Evolutionary conservation across 1,284 basidiomycete genomes (phyloP), one percentile per base, ranked within the genome.

Genomic region (Chondrostereum purpureum): DNA sequence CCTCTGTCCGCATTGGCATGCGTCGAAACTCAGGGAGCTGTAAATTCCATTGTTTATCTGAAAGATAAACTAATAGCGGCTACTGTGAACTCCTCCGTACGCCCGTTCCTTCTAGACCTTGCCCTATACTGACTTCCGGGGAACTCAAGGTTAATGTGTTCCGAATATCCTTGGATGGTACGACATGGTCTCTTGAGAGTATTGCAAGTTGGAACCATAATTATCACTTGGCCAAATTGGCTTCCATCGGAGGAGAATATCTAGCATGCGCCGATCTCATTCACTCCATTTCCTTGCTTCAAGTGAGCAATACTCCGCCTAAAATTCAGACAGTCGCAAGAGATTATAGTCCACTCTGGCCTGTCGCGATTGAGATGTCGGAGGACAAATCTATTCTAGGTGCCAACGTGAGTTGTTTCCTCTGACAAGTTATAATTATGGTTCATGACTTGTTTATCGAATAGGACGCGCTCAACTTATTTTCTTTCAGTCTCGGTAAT

Each of bases 271-370:
- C 89, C 16, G 93, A 97, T 58, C 83, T 84, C 1, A 79, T 95
- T 45, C 79, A 82, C 56, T 93, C 91, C 1, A 72, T 96, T 8
- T 84, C 89, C 4, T 59, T 90, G 3, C 66, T 95, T 13, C 73
- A 76, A 39, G 60, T 85, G 20, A 55, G 61, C 1, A 70, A 63
- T 4, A 24, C 18, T 3, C 56, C 46, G 1, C 60, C 65, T 3
- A 68, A 70, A 50, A 62, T 95, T 2, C 60, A 72, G 45, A 77
- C 76, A 18, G 64, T 88, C 27, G 84, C 86, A 14, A 77, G 82
- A 54, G 90, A 96, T 62, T 87, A 88, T 63, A 75, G 78, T 1
- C 81, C 90, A 3, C 66, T 91, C 43, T 85, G 81, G 70, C 87
- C 88, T 2, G 65, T 82, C 1, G 67, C 69, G 27, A 68, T 88